Percentiles rank a stretch among this genome's conserved stretches.
Evolutionary conservation across 2,329 filamentous ascomycete genomes (phyloP).

Genomic region (Arthroderma sp.): DNA sequence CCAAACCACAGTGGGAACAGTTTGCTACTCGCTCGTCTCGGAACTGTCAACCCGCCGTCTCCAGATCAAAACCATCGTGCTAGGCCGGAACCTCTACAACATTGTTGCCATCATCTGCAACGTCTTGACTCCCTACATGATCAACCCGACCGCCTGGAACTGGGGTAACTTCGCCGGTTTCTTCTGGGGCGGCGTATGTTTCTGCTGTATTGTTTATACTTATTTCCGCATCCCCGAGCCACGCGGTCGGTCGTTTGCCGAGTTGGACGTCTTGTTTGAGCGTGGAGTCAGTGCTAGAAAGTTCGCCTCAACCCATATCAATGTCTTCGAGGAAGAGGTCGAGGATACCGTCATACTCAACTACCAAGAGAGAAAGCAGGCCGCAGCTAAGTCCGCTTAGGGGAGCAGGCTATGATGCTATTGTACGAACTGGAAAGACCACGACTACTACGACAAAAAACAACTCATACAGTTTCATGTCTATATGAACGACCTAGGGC

Average conservation of each 20-base stretch:
- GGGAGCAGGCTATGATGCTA: too few relatives aligned
- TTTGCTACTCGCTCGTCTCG: constrained; percentile 77
- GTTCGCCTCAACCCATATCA: constrained; percentile 34
- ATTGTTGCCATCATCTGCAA: constrained; percentile 69
- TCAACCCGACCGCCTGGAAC: constrained; percentile 75
- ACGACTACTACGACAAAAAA: too few relatives aligned
- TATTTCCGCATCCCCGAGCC: constrained; percentile 75
- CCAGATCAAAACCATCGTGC: constrained; percentile 81
- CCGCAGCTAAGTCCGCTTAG: too few relatives aligned
- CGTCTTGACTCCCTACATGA: constrained; percentile 81
- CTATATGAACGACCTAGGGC: too few relatives aligned
- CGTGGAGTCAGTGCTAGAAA: constrained; percentile 56
- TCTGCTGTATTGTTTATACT: constrained; percentile 66
- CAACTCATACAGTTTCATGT: too few relatives aligned
- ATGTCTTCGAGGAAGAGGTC: constrained; percentile 12
- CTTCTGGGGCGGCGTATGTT: constrained; percentile 75
- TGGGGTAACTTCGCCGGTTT: constrained; percentile 82
- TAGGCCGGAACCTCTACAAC: constrained; percentile 71
- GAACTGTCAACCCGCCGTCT: constrained; percentile 72
- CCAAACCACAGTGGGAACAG: constrained; percentile 76
- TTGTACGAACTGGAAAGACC: too few relatives aligned
- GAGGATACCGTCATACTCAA: constrained; percentile 7
- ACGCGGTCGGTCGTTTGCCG: constrained; percentile 65
- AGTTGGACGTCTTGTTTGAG: constrained; percentile 77
- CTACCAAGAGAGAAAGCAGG: constrained; percentile 3